Evolutionary conservation across 441 rosid species (phyloP).

Genomic region (Erodium chrysanthum): DNA sequence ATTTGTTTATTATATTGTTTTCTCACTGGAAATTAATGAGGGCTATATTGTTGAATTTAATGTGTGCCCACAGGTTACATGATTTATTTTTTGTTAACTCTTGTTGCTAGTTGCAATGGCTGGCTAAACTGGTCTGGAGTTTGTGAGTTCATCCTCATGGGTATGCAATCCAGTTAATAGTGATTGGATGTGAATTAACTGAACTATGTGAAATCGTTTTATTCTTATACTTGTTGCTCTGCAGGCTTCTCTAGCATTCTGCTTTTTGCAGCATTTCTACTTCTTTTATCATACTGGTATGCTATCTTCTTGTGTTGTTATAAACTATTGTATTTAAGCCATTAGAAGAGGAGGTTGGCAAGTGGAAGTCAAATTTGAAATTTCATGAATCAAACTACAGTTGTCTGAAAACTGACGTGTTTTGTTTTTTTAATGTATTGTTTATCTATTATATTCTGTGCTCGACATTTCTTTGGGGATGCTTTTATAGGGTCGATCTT

Average conservation of each 20-base stretch:
- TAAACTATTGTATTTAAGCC: not conserved
- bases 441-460: slow-evolving; percentile 2
- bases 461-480: slow-evolving; percentile 17
- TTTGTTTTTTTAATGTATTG: not conserved
- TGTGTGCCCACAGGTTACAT: slow-evolving; percentile 13
- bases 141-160: slow-evolving; percentile 28
- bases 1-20: not conserved
- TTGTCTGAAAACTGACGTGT: not conserved
- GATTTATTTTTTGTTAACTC: slow-evolving; percentile 16
- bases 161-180: slow-evolving; percentile 27
- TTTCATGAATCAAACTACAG: not conserved
- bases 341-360: not conserved
- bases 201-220: slow-evolving; percentile 9
- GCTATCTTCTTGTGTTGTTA: slow-evolving; percentile 4
- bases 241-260: slow-evolving; percentile 39
- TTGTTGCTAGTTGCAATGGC: slow-evolving; percentile 17
- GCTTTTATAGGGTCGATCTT: slow-evolving; percentile 40
- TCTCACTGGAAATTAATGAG: not conserved
- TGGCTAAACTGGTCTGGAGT: slow-evolving; percentile 18
- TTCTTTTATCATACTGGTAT: slow-evolving; percentile 65
- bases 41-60: not conserved
- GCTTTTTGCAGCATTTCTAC: slow-evolving; percentile 50
- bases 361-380: not conserved
- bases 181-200: slow-evolving; percentile 4
- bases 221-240: slow-evolving; percentile 16